Conservation (phyloP, 495 filamentous ascomycete species). For the Talaromyces liani region DNA sequence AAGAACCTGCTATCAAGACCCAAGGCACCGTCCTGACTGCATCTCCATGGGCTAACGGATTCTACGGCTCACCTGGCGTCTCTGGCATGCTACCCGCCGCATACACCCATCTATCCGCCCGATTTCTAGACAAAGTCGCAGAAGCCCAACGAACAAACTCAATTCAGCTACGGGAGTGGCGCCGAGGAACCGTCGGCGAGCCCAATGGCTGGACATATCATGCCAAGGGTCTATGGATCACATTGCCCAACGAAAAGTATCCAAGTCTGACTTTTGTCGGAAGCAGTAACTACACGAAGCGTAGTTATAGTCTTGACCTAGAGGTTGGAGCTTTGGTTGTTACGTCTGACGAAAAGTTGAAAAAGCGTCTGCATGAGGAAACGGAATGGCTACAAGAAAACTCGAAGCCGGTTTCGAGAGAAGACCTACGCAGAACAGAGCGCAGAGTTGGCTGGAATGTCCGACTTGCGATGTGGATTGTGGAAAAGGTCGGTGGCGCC, state of each 20-base stretch:
- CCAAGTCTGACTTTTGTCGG: conserved; percentile 81
- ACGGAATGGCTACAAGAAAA: conserved; percentile 69
- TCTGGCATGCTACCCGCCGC: conserved; percentile 85
- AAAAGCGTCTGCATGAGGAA: conserved; percentile 66
- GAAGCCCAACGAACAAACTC: conserved; percentile 48
- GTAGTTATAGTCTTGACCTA: conserved; percentile 85
- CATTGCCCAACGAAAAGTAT: conserved; percentile 48
- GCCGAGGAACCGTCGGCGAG: conserved; percentile 69
- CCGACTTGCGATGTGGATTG: conserved; percentile 84
- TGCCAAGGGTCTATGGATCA: conserved; percentile 93
- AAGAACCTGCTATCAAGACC: conserved; percentile 29
- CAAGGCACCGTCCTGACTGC: conserved; percentile 83
- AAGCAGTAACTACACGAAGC: conserved; percentile 91
- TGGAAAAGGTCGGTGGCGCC: conserved; percentile 62
- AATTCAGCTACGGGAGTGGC: conserved; percentile 84
- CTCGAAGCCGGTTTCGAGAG: conserved; percentile 54
- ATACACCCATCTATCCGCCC: conserved; percentile 78
- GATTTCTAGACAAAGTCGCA: conserved; percentile 68
- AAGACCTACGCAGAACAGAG: conserved; percentile 73
- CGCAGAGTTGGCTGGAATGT: conserved; percentile 81
- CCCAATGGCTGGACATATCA: conserved; percentile 94
- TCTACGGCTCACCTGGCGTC: conserved; percentile 82
- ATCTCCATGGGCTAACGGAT: conserved; percentile 92
- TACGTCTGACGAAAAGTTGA: conserved; percentile 68
- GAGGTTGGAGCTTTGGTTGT: conserved; percentile 81